Evolutionary conservation across 2,329 filamentous ascomycete species (phyloP), one percentile per base, ranked within the genome.

Genomic region (Zarea fungicola): DNA sequence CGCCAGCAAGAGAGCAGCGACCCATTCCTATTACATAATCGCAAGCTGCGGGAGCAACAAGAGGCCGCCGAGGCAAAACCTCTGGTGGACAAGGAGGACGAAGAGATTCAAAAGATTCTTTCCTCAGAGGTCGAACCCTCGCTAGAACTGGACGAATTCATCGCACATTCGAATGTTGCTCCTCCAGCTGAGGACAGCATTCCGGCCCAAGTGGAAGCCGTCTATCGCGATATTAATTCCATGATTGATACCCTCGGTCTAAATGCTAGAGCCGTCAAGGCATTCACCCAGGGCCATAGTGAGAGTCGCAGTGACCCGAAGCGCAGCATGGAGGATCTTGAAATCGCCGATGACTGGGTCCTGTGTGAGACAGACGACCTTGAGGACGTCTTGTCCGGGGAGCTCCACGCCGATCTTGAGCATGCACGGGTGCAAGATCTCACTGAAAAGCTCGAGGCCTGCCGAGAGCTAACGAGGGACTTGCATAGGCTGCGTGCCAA

Each of bases 241-340:
- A 99, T 97, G 93, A 84, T 99, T 36, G 89, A 96, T 59, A 92
- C 88, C 0, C 72, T 97, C 34, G 92, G 92, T 9, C 77, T 96
- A 42, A 97, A 97, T 62, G 82, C 74, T 10, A 74, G 79, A 14
- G 82, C 87, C 6, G 79, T 92, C 31, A 73, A 75, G 41, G 72
- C 73, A 10, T 85, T 84, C 55, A 74, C 91, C 36, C 75, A 79
- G 48, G 88, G 85, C 7, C 87, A 95, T 56, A 74, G 73, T 10
- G 71, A 81, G 42, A 67, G 73, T 35, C 66, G 72, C 42, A 72
- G 77, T 44, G 70, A 80, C 29, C 68, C 70, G 9, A 77, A 74
- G 19, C 77, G 86, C 26, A 77, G 72, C 7, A 77, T 78, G 52
- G 74, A 84, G 42, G 84, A 95, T 54, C 73, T 96, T 25, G 84